Evolutionary conservation across 305 asterid genomes (phyloP), one percentile per base, ranked within the genome.

Genomic region (Solanum hybrid): DNA sequence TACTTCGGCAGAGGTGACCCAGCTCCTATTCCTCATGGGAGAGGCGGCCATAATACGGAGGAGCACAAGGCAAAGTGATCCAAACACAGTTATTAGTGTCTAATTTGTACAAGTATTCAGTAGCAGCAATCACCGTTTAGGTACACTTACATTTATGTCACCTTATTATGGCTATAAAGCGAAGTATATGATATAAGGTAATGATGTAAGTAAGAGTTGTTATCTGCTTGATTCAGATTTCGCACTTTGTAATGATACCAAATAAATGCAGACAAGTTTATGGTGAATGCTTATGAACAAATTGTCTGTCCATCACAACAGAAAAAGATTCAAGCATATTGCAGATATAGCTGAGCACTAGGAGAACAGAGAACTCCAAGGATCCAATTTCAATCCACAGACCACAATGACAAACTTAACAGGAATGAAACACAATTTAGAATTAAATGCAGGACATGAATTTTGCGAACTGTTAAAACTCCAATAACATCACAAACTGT

Each of bases 21-120:
- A 38, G 93, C 91, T 86, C 94, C 92, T 2, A 88, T 92, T 66
- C 95, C 95, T 90, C 94, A 93, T n/a, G 22, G 60, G 36, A 78
- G 40, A 37, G 90, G 35, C 11, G 29, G 32, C 32, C 78, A 88
- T 34, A 38, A 22, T 32, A 38, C 12, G 14, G 4, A 87, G 76
- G 29, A 77, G 76, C 51, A 4, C 11, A 88, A 36, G 31, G 29
- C 38, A 14, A 56, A 77, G 31, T 89, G 64, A 87, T 73, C 86
- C 40, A 31, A 36, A 81, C 10, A 13, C 35, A 31, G 85, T 24
- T 17, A 10, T 27, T 19, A 26, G 32, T 29, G 36, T 72, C 35
- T 37, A 87, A 81, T 86, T 35, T 19, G 7, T 56, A 19, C 64
- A n/a, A 69, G 15, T 31, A 73, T 15, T 45, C 75, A 45, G 84